Evolutionary conservation across 2,329 filamentous ascomycete species (phyloP).

Genomic region (Pestalotiopsis sp.): DNA sequence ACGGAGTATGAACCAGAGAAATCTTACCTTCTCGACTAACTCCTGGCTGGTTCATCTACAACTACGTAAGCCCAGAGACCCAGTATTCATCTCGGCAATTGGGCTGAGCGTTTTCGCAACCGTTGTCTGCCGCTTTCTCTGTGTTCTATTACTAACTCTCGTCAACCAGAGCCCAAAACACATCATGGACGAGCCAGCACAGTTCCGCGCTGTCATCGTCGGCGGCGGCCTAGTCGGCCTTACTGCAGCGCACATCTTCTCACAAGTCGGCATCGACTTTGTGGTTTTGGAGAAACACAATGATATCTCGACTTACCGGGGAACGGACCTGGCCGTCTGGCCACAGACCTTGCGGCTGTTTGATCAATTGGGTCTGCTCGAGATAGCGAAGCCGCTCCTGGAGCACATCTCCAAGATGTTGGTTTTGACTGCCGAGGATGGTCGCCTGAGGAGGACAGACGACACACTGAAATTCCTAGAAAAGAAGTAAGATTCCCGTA

Average conservation of each 20-base stretch:
- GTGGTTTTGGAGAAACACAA: conserved; percentile 32
- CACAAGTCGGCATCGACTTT: conserved; percentile 33
- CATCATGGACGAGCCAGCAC: not conserved
- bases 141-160: not conserved
- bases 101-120: no score
- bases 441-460: not conserved
- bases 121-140: no score
- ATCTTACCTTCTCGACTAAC: no score
- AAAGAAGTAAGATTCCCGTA: not conserved
- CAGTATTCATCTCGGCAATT: no score
- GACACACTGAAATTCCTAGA: not conserved
- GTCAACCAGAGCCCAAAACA: not conserved
- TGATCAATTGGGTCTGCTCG: not conserved
- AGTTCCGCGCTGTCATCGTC: conserved; percentile 21
- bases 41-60: no score
- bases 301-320: not conserved
- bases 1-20: no score
- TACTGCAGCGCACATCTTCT: conserved; percentile 25
- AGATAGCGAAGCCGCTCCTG: not conserved
- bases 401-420: not conserved
- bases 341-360: conserved; percentile 1
- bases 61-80: no score
- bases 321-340: conserved; percentile 2
- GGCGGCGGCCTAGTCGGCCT: conserved; percentile 28
- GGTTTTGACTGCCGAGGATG: not conserved